Percentiles rank a stretch among this genome's conserved stretches.
These are phyloP conservation scores for Chaetomium cochliodes DNA, from an alignment of 495 filamentous ascomycete genomes.

Conservation along the genomic window DNA sequence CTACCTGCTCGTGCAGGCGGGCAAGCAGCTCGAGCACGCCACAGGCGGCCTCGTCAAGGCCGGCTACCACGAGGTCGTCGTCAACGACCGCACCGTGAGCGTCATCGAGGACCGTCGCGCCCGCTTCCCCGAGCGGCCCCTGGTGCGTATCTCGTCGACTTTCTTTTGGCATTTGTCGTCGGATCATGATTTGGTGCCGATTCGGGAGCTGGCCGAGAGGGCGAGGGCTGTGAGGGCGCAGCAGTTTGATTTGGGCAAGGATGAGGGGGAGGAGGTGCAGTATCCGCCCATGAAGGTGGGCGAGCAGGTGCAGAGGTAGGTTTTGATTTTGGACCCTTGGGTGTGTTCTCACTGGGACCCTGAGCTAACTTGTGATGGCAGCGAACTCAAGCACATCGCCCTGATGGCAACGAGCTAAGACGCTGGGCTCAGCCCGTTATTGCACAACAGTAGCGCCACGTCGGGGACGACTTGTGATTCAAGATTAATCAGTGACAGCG, in stretches of 20 bases:
- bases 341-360: no score
- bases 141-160: constrained; percentile 49
- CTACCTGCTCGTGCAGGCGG: constrained; percentile 52
- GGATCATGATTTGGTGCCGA: constrained; percentile 47
- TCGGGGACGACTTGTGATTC: not conserved
- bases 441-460: not conserved
- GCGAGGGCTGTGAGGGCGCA: constrained; percentile 41
- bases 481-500: no score
- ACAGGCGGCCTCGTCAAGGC: constrained; percentile 54
- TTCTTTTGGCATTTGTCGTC: constrained; percentile 54
- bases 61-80: constrained; percentile 55
- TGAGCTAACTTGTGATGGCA: constrained; percentile 15
- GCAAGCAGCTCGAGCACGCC: constrained; percentile 55
- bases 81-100: constrained; percentile 46
- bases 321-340: constrained; percentile 14
- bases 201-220: constrained; percentile 38
- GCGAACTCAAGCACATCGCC: constrained; percentile 45
- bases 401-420: constrained; percentile 37
- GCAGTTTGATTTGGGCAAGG: constrained; percentile 44
- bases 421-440: not conserved
- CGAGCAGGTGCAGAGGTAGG: constrained; percentile 48
- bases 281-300: constrained; percentile 50
- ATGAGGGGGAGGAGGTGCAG: constrained; percentile 46
- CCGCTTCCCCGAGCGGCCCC: constrained; percentile 43
- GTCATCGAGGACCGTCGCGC: constrained; percentile 37